Conservation (phyloP, 352 stramenopile genomes). For the Globisporangium solare region DNA sequence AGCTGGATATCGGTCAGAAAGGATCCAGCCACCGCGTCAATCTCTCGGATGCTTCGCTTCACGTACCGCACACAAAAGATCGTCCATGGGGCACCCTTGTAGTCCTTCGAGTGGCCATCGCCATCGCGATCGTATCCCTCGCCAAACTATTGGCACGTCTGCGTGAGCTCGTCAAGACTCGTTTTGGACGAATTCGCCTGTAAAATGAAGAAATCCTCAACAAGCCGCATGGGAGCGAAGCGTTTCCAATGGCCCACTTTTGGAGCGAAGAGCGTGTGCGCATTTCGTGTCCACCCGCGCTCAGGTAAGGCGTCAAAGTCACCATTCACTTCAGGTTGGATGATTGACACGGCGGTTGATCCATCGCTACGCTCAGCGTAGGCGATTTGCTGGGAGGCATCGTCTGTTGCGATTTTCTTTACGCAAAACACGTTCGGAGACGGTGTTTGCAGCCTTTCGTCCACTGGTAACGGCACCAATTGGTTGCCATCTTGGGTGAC, state of each 20-base stretch:
- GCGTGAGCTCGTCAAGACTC: constrained; percentile 28
- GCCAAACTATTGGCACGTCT: constrained; percentile 17
- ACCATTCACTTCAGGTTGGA: constrained; percentile 24
- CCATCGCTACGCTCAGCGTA: constrained; percentile 27
- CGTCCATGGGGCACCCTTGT: constrained; percentile 33
- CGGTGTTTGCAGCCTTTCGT: constrained; percentile 3
- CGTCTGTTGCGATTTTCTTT: constrained; percentile 26
- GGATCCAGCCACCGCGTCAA: constrained; percentile 9
- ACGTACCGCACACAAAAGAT: constrained; percentile 39
- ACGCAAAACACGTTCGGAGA: constrained; percentile 24
- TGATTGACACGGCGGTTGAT: constrained; percentile 12
- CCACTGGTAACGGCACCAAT: constrained; percentile 14
- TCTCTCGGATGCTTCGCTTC: constrained; percentile 25
- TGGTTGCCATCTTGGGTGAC: constrained; percentile 8
- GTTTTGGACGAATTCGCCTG: constrained; percentile 21
- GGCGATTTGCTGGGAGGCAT: constrained; percentile 22
- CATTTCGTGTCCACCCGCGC: constrained; percentile 26
- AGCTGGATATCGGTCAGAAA: constrained; percentile 32
- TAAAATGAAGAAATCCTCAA: constrained; percentile 30
- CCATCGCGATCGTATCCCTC: constrained; percentile 32
- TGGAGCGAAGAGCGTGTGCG: constrained; percentile 16
- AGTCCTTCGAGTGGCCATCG: constrained; percentile 44
- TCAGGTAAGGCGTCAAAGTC: constrained; percentile 25
- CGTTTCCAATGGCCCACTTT: constrained; percentile 23
- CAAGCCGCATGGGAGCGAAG: constrained; percentile 22